Base-by-base conservation (phyloP, 164 flowering plant species). In the Echeveria elegans region DNA sequence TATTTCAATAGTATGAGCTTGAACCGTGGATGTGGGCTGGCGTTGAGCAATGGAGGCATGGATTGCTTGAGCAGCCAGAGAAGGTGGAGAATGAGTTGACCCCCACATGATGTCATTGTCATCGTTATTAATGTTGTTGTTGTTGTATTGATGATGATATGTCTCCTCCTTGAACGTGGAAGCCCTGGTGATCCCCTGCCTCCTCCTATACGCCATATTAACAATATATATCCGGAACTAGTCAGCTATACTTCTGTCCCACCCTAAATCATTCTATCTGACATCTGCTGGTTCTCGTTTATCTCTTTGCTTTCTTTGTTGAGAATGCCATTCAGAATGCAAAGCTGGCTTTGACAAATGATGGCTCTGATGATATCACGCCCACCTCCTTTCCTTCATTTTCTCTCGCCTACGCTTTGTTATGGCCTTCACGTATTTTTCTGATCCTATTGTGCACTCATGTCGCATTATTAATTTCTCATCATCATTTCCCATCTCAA, bases 51-150 rank as follows among this genome's bases (percentile, higher is more conserved):
- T 83, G 28, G 97, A 86, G 5, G 92, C 94, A 28, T 86, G 76
- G 74, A 87, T 93, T n/a, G 97, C 98, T 77, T 85, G 92, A 31
- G 96, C 88, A 0, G 94, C 96, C 5, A 93, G 82, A 32, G 90
- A 82, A 0, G 61, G 61, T 56, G 61, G 61, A 28, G 61, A 56
- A 28, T 56, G 30, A 14, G 79, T 64, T 1, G 80, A 66, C 14
- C 80, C 24, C 12, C 81, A 38, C 47, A 43, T 50, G 3, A 40
- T 21, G 31, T 18, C 62, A 26, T 48, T 38, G 38, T 47, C 63
- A 37, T 47, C 15, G n/a, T 26, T 5, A 52, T 52, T 23, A 7
- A 21, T 21, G 32, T 30, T n/a, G 52, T 36, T 24, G 60, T 52
- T 47, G n/a, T 30, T n/a, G 52, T 59, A 40, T 11, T 28, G 64